Base-by-base conservation (phyloP, 2,329 filamentous ascomycete species). In the Diplodia sapinea region DNA sequence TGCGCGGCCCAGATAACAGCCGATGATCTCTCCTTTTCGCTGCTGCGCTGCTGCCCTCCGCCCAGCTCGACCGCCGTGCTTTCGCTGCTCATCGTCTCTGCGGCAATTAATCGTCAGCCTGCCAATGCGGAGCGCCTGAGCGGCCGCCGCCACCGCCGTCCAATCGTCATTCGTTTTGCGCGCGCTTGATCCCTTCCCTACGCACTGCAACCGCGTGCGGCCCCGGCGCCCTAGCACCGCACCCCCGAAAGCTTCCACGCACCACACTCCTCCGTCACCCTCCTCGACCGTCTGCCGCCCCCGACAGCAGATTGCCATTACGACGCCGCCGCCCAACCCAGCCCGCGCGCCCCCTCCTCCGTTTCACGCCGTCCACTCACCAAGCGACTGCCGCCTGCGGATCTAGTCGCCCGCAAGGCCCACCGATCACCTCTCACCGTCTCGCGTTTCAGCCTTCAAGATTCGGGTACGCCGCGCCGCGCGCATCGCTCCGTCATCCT, bases 401-500 rank as follows among this genome's bases (percentile, higher is more conserved):
- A 68, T 70, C 70, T 68, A 36, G 31, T 57, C 59, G 59, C 47
- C 59, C 59, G 68, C 59, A 52, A 68, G 67, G 36, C 64, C 65
- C 68, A 68, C 68, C 56, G 63, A 62, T 65, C 70, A 70, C 69
- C 61, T 65, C 64, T 69, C 66, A 52, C 71, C 68, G 70, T 70
- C 73, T 50, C 65, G 43, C 56, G 56, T 63, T 49, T 62, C 49
- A 67, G 65, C 43, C 65, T 57, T 67, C 65, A 67, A 67, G 65
- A 67, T 67, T 67, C 65, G 65, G 65, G 59, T 63, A 63, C 47
- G 43, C 26, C 40, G 57, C 57, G 52, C 57, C 33, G n/a, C 29
- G 43, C 40, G 40, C 57, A 62, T 50, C 57, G 20, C 49, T 52
- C 61, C 61, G 61, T 43, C 40, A 38, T 36, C 59, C 43, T 47